Base-by-base conservation (phyloP, 2,329 filamentous ascomycete genomes). In the Xylaria sp. region DNA sequence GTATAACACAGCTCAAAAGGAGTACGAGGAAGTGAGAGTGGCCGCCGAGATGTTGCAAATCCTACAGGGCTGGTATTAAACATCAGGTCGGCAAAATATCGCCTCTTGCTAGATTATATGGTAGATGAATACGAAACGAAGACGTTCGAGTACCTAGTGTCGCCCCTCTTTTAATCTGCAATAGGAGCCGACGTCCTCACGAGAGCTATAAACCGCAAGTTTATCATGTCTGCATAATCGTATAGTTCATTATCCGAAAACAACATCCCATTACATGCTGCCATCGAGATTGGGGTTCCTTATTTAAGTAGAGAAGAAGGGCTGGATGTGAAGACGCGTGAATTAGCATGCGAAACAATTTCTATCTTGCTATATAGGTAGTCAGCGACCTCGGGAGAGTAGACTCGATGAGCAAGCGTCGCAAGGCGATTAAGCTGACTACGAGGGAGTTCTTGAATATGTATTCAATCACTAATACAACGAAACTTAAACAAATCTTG, bases 61-160 rank as follows among this genome's bases (percentile, higher is more conserved):
- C 10, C 61, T 83, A 2, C 78, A 83, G 61, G n/a, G n/a, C n/a
- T n/a, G n/a, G n/a, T n/a, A n/a, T n/a, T n/a, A n/a, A n/a, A n/a
- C n/a, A n/a, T n/a, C n/a, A n/a, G n/a, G 54, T 83, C 8, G 81
- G 81, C 13, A 18, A 50, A 2, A 15, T 25, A 13, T 1, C n/a
- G 10, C 12, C 4, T 15, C 46, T 6, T 52, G 58, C 46, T 71
- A 70, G 74, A 51, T 65, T 51, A 15, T 18, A 48, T 15, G 28
- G 37, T 20, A 71, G 72, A 63, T 1, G 51, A 66, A 46, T 78
- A 79, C 23, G 54, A 54, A 9, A 74, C 73, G 0, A 72, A 73
- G 50, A 73, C 79, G 0, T 81, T 78, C 72, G 80, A 76, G 57
- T 78, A 79, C 44, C 66, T 74, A 15, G 67, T 82, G 13, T 77